phyloP scores from a whole-genome alignment of 192 early-diverging fungal species.

The Rhizoclosmatium globosum region DNA sequence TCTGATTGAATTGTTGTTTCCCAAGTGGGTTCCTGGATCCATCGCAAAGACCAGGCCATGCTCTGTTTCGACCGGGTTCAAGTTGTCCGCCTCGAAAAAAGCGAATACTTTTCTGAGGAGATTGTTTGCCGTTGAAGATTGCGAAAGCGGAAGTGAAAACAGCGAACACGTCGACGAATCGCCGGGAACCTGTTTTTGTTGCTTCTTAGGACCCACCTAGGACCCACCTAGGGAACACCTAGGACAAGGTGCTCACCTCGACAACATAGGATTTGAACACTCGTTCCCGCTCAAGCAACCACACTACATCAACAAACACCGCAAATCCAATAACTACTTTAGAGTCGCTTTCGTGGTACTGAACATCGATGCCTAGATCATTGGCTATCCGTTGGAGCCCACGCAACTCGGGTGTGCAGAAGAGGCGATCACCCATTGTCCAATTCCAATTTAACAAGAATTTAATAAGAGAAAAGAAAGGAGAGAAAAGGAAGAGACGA shows the following conservation, averaged over 20 bases:
- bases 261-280: constrained; percentile 21
- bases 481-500: too few relatives aligned
- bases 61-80: background rate
- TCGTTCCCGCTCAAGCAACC: constrained; percentile 1
- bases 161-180: background rate
- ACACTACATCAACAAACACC: constrained; percentile 19
- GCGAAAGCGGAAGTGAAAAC: background rate
- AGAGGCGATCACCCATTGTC: too few relatives aligned
- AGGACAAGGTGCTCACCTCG: background rate
- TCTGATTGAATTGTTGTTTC: background rate
- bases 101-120: background rate
- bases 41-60: background rate
- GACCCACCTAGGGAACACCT: background rate
- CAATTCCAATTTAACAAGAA: too few relatives aligned
- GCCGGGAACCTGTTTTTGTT: background rate
- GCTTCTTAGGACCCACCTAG: background rate
- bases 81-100: background rate
- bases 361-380: too few relatives aligned
- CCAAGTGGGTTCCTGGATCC: background rate
- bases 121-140: background rate
- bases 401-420: too few relatives aligned
- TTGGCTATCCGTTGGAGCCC: too few relatives aligned
- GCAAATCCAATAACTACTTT: background rate
- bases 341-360: background rate
- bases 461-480: too few relatives aligned